Evolutionary conservation across 352 stramenopile genomes (phyloP), one percentile per base, ranked within the genome.

Genomic region (Phytophthora tubulina): DNA sequence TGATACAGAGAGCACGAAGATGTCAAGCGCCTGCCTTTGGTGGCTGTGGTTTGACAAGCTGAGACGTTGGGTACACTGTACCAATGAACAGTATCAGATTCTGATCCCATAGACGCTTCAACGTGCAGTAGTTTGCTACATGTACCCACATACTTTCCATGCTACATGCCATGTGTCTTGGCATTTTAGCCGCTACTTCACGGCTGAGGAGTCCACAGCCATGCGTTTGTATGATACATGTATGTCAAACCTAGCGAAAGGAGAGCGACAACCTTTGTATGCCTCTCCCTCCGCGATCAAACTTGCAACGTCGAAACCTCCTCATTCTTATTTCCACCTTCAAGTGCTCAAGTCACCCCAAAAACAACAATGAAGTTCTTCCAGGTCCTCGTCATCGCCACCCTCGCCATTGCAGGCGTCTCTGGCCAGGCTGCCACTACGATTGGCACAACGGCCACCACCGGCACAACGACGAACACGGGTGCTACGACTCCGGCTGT

Each of bases 321-420:
- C 0, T 21, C 51, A 58, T 58, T 58, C 33, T 36, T n/a, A 58
- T 6, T 58, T 58, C 3, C 17, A 58, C 35, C 6, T 46, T 32
- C 51, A 14, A 44, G 51, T 46, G 35, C 33, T 17, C 33, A 58
- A 58, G 51, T 58, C 33, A 17, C 35, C 44, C 9, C 33, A 35
- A 7, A 14, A 30, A 21, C 33, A 46, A 46, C 33, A 0, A 46
- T 46, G 49, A 63, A 63, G 71, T 75, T 75, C 51, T 70, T 79
- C 57, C 67, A 75, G 32, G 61, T 73, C 33, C 41, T 79, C 45
- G 2, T 70, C 56, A 61, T 79, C 42, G 72, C 72, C n/a, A 57
- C 72, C 11, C 41, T 79, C 48, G 72, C 72, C 17, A 35, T 79
- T 15, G 67, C 62, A 11, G 52, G 52, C 13, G 56, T 63, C 27